A percentile compares a stretch with the other conserved stretches of the same genome.
phyloP scores from a whole-genome alignment of 108 stramenopile species.

The Skeletonema marinoi region DNA sequence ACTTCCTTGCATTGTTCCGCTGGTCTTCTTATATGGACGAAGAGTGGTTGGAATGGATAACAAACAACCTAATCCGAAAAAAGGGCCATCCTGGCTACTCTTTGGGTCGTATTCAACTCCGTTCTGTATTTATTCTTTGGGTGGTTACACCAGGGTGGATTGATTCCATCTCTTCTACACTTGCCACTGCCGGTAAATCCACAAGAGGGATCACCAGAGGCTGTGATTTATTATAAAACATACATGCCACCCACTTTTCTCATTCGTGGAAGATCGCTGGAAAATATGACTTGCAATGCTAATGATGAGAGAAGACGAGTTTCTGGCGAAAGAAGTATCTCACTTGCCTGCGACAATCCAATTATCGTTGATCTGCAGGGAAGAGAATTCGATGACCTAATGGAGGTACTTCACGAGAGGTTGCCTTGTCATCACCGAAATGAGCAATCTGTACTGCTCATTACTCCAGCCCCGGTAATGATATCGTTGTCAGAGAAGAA shows the following conservation, averaged over 20 bases:
- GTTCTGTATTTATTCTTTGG: slow-evolving; percentile 68
- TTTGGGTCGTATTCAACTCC: slow-evolving; percentile 73
- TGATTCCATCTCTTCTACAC: slow-evolving; percentile 52
- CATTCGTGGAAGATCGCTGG: slow-evolving; percentile 4
- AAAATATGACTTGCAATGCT: not conserved
- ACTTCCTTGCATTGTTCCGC: slow-evolving; percentile 62
- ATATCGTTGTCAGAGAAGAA: not conserved
- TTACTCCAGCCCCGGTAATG: slow-evolving; percentile 27
- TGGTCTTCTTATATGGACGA: slow-evolving; percentile 53
- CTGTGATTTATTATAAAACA: slow-evolving; percentile 65
- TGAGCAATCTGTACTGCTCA: not conserved
- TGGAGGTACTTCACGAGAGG: slow-evolving; percentile 9
- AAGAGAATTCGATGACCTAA: slow-evolving; percentile 32
- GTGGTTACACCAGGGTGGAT: slow-evolving; percentile 72
- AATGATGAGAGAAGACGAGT: not conserved
- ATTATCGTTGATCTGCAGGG: slow-evolving; percentile 46
- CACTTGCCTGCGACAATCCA: not conserved
- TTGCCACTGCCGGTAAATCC: not conserved
- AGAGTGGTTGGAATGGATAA: not conserved
- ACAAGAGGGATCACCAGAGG: not conserved
- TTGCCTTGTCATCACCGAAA: slow-evolving; percentile 8
- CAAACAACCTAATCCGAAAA: not conserved
- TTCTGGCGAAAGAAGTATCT: not conserved
- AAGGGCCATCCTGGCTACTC: not conserved
- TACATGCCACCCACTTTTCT: slow-evolving; percentile 86